Percentiles rank a stretch among this genome's conserved stretches.
Conservation (phyloP, 2,329 filamentous ascomycete species). For the Scedosporium dehoogii region DNA sequence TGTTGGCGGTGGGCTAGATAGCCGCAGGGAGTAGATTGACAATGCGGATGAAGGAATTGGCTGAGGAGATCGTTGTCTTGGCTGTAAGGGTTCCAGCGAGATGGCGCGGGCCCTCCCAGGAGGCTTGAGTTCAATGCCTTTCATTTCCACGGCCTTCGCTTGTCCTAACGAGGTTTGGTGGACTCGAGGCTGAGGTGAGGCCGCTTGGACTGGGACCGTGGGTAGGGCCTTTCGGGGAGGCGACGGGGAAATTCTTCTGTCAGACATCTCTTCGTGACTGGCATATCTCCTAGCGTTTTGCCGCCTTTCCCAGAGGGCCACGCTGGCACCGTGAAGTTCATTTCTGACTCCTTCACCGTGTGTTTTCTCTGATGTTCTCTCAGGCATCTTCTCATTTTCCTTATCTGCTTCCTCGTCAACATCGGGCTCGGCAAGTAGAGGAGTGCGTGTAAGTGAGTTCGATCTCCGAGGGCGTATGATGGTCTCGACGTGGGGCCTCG, state of each 20-base stretch:
- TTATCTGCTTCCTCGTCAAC: background rate
- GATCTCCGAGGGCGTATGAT: background rate
- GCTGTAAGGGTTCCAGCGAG: background rate
- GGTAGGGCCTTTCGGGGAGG: background rate
- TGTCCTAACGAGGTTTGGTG: background rate
- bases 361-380: background rate
- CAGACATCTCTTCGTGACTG: background rate
- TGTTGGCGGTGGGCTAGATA: background rate
- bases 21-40: background rate
- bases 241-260: background rate
- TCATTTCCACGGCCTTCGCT: background rate
- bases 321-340: background rate
- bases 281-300: background rate
- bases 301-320: constrained; percentile 1
- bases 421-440: background rate
- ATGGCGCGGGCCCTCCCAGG: background rate
- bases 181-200: background rate
- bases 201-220: background rate
- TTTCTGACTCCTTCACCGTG: background rate
- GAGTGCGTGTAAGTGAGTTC: background rate
- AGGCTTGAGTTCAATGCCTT: background rate
- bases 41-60: background rate
- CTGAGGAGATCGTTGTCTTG: background rate
- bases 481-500: background rate
- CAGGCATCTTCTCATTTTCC: background rate